phyloP scores from a whole-genome alignment of 228 moss, liverwort and hornwort species.

The Sphagnum magellanicum region DNA sequence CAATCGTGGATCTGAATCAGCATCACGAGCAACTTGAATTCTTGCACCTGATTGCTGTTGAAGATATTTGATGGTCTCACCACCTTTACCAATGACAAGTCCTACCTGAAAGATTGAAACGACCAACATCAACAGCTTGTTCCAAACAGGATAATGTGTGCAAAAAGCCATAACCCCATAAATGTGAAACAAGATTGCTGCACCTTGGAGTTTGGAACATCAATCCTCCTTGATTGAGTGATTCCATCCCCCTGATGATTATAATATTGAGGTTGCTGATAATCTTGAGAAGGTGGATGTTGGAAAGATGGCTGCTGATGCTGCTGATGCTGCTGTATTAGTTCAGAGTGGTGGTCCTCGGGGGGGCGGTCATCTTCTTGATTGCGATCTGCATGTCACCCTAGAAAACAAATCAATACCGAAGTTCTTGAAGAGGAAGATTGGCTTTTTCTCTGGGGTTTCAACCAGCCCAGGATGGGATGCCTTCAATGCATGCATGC shows the following conservation, averaged over 20 bases:
- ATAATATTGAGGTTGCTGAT: conserved; percentile 56
- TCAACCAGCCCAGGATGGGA: neutral
- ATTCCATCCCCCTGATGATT: conserved; percentile 66
- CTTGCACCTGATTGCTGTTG: conserved; percentile 97
- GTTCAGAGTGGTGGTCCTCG: conserved; percentile 15
- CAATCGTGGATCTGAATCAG: conserved; percentile 89
- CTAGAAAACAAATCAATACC: neutral
- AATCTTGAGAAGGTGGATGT: conserved; percentile 50
- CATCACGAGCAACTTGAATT: conserved; percentile 95
- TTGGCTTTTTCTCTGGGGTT: neutral
- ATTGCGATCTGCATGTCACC: conserved; percentile 42
- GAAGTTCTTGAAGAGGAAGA: neutral
- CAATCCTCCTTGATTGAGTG: conserved; percentile 82
- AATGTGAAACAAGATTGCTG: neutral
- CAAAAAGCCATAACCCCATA: neutral
- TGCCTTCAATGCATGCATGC: neutral
- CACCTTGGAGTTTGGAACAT: conserved; percentile 97
- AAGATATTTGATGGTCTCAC: conserved; percentile 93
- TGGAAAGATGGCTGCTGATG: conserved; percentile 67
- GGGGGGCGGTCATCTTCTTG: conserved; percentile 52
- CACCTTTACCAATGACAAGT: conserved; percentile 97
- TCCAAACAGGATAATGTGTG: neutral
- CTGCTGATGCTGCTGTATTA: conserved; percentile 44
- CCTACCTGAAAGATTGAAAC: conserved; percentile 49
- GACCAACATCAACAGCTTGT: too few relatives aligned